phyloP scores from a whole-genome alignment of 2,329 filamentous ascomycete genomes.

The Penicillium glabrum region DNA sequence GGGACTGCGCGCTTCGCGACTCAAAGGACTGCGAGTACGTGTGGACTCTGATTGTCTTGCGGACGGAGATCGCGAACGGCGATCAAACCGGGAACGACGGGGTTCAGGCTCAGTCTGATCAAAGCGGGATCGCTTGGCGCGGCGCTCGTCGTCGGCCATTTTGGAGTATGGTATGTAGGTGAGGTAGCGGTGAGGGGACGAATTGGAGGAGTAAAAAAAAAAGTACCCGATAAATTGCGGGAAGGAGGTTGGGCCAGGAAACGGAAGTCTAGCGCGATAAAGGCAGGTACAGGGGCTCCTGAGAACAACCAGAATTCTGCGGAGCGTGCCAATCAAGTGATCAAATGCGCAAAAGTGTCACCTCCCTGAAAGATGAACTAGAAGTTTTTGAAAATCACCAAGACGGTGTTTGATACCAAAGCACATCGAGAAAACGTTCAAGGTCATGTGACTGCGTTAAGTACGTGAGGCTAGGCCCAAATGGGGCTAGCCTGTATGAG shows the following conservation, averaged over 20 bases:
- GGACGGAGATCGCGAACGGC: slow-evolving; percentile 82
- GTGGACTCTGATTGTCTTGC: slow-evolving; percentile 64
- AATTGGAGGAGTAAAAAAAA: background rate
- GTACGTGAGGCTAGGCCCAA: background rate
- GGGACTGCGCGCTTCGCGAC: slow-evolving; percentile 52
- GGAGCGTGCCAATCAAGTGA: background rate
- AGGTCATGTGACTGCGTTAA: background rate
- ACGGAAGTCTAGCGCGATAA: background rate
- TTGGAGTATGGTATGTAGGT: background rate
- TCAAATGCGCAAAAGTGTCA: background rate
- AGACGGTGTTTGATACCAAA: background rate
- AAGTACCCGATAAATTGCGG: background rate
- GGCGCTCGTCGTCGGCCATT: slow-evolving; percentile 78
- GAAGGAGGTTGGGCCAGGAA: background rate
- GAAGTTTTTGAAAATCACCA: background rate
- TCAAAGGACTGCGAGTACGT: slow-evolving; percentile 79
- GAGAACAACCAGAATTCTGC: background rate
- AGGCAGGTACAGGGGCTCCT: background rate
- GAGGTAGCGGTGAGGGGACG: background rate
- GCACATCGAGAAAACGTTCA: slow-evolving; percentile 6
- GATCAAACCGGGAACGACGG: slow-evolving; percentile 81
- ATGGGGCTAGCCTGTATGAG: slow-evolving; percentile 20
- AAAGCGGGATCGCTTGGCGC: slow-evolving; percentile 85
- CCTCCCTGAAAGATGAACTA: background rate
- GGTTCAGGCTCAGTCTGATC: slow-evolving; percentile 86